Base-by-base conservation (phyloP, 768 basidiomycete species). In the Collybiopsis confluens region DNA sequence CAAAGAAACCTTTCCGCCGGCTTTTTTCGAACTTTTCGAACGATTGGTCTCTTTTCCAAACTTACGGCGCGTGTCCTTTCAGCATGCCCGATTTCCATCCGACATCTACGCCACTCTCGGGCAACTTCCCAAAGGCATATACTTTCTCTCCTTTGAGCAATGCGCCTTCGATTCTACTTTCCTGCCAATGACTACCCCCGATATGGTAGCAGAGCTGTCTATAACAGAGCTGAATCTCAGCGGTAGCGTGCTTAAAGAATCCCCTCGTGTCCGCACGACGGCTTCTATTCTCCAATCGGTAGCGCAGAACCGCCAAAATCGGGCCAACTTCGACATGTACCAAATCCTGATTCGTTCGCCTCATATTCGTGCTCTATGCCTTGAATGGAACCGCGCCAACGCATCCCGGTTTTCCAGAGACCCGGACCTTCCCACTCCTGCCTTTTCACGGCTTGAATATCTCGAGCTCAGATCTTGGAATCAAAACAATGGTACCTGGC, bases 221-320 rank as follows among this genome's bases (percentile, higher is more conserved):
- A 71, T 79, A 55, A 75, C 68, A 1, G 67, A 74, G n/a, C 71
- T 79, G 26, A 71, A 70, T 16, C 61, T 79, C 9, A 36, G 33
- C 30, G 47, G 47, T 16, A 47, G 40, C 70, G 48, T 13, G 13
- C 23, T 27, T 26, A 28, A 18, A 27, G 5, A 10, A 10, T 28
- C 6, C 35, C 15, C 8, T 24, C 16, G n/a, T n/a, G n/a, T n/a
- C n/a, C n/a, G n/a, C n/a, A n/a, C n/a, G n/a, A 16, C 26, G 9
- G 1, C 13, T 38, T 53, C 53, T 37, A 52, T 58, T 3, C n/a
- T n/a, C n/a, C n/a, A n/a, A n/a, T 57, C 64, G 45, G 54, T 61
- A 6, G 57, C 71, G 35, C 54, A 58, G 20, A 70, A 77, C 36
- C 71, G 67, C 20, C 66, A 68, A 30, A 74, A 16, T 4, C 47